Evolutionary conservation across 441 rosid genomes (phyloP), one percentile per base, ranked within the genome.

Genomic region (Populus trichocarpa): DNA sequence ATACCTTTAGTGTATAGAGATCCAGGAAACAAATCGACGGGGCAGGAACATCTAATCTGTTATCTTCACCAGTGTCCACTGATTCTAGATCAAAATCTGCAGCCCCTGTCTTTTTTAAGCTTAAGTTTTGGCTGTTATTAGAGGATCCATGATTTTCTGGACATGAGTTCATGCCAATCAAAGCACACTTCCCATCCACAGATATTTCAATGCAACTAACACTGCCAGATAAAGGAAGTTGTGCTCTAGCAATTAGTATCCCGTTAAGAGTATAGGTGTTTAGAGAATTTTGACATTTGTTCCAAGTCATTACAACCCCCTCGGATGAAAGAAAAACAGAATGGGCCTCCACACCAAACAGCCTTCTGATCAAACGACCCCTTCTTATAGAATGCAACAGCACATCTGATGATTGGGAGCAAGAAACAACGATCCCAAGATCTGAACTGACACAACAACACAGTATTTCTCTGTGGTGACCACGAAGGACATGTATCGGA

Each of bases 131-230:
- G 75, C 69, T 74, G 77, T 71, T 81, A 50, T 72, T 70, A 70
- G 57, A 63, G 26, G 68, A 72, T 74, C 78, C 81, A 66, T 79
- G 84, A 74, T 74, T 76, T 76, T 70, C 87, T 36, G 77, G 80
- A 83, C 87, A 75, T n/a, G 93, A 88, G 81, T 90, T 95, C 82
- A 93, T 77, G 79, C 91, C 99, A 75, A 93, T 82, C 87, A 97
- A 84, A 67, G 93, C 98, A 75, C 81, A 87, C 74, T 81, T 85
- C 80, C 99, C 97, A 79, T 97, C 97, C 70, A 78, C 82, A 38
- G 98, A 94, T 79, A 97, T 85, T 87, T 93, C 95, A 85, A 97
- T 89, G 90, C 97, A 97, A 81, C 93, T 89, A 82, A 94, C 77
- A 75, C 79, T 83, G 77, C 93, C 85, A 71, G 90, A 85, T 80